These are phyloP conservation scores for Marchantia polymorpha DNA, from an alignment of 225 moss, liverwort and hornwort genomes.

Conservation along the genomic window DNA sequence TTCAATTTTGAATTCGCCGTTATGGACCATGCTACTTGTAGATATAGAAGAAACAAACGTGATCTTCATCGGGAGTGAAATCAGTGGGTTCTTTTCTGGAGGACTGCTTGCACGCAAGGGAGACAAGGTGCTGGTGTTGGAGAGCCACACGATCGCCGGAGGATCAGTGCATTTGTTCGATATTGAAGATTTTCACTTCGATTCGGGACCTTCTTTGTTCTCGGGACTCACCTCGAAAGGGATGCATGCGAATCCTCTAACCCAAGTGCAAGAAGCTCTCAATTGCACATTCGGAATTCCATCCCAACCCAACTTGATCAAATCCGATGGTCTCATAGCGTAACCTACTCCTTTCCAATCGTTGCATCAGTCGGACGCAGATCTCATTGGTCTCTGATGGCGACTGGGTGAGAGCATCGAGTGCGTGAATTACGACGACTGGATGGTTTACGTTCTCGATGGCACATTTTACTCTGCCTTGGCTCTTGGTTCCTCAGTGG, in stretches of 20 bases:
- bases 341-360: background rate
- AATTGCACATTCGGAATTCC: too few relatives aligned
- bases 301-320: too few relatives aligned
- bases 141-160: constrained; percentile 83
- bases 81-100: constrained; percentile 82
- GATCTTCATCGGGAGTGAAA: constrained; percentile 76
- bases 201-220: constrained; percentile 89
- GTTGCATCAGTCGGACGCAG: background rate
- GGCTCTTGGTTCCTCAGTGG: constrained; percentile 76
- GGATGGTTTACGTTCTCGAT: constrained; percentile 93
- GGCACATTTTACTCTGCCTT: constrained; percentile 77
- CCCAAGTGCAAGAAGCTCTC: constrained; percentile 48
- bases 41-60: constrained; percentile 51
- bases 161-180: constrained; percentile 95
- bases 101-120: constrained; percentile 82
- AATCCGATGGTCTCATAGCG: background rate
- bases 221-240: constrained; percentile 85
- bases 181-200: constrained; percentile 81
- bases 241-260: constrained; percentile 81
- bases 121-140: constrained; percentile 70
- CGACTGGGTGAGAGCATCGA: constrained; percentile 63
- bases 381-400: background rate
- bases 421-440: constrained; percentile 74
- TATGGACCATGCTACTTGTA: background rate
- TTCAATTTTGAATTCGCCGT: background rate